phyloP scores from a whole-genome alignment of 371 early-diverging fungal genomes.

The Mortierella sp. region DNA sequence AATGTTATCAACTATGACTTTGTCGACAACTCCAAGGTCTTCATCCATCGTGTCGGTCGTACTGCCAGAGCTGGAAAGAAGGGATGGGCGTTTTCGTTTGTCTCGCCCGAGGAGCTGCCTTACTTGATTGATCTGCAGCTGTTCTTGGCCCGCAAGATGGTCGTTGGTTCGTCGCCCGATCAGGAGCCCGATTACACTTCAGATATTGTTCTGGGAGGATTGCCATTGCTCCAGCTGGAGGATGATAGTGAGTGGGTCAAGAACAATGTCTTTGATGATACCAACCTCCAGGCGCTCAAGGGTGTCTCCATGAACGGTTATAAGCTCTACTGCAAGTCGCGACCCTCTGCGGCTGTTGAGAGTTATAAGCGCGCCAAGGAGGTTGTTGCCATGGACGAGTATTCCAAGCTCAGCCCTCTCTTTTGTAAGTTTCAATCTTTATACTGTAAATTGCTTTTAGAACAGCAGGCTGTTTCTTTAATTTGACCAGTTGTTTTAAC shows the following conservation, averaged over 20 bases:
- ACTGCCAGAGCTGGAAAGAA: constrained; percentile 96
- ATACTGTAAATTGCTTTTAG: no score
- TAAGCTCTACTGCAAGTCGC: constrained; percentile 88
- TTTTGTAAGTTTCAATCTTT: constrained; percentile 61
- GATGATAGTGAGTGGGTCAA: constrained; percentile 83
- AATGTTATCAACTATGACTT: constrained; percentile 99
- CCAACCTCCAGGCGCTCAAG: constrained; percentile 73
- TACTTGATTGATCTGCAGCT: constrained; percentile 94
- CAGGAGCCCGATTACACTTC: constrained; percentile 79
- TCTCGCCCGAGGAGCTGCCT: constrained; percentile 93
- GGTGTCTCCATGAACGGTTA: constrained; percentile 86
- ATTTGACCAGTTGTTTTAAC: background rate
- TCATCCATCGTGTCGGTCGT: constrained; percentile 99
- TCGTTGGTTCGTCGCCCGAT: constrained; percentile 64
- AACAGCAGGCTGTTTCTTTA: background rate
- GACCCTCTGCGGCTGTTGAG: constrained; percentile 86
- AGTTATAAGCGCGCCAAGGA: constrained; percentile 92
- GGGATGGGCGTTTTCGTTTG: constrained; percentile 94
- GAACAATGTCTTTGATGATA: constrained; percentile 71
- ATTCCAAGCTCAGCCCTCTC: constrained; percentile 83
- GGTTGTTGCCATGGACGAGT: constrained; percentile 69
- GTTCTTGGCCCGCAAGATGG: constrained; percentile 85
- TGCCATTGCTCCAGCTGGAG: constrained; percentile 80
- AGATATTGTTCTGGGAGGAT: constrained; percentile 86
- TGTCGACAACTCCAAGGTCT: constrained; percentile 93